A percentile compares a stretch with the other conserved stretches of the same genome.
These are phyloP conservation scores for Diversispora epigaea DNA, from an alignment of 192 early-diverging fungal species.

Conservation along the genomic window DNA sequence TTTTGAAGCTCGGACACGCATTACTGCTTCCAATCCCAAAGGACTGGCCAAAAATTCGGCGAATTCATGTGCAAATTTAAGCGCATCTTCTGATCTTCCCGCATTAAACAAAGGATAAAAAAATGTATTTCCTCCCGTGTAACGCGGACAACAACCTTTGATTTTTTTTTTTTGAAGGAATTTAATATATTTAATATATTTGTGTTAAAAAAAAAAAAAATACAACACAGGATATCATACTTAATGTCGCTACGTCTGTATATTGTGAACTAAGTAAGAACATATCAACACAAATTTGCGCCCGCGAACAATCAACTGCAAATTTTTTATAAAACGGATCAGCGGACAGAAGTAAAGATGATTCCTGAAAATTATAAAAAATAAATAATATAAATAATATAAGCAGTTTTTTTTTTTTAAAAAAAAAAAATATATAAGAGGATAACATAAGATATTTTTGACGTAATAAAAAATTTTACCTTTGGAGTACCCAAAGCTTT, in stretches of 20 bases:
- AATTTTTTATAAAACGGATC: constrained; percentile 87
- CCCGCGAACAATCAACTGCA: constrained; percentile 87
- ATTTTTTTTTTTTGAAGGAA: constrained; percentile 16
- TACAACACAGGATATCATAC: constrained; percentile 42
- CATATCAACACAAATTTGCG: constrained; percentile 87
- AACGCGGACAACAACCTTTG: constrained; percentile 69
- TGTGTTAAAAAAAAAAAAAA: not conserved
- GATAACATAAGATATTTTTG: not conserved
- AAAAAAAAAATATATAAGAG: too few relatives aligned
- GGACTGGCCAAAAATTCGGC: constrained; percentile 73
- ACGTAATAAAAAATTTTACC: constrained; percentile 35
- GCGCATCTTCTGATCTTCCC: constrained; percentile 74
- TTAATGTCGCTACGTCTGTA: constrained; percentile 85
- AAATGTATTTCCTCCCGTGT: constrained; percentile 86
- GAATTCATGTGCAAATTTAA: constrained; percentile 84
- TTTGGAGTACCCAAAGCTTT: constrained; percentile 88
- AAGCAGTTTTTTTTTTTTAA: too few relatives aligned
- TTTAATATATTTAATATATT: constrained; percentile 3
- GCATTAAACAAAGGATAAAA: constrained; percentile 91
- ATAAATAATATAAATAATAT: not conserved
- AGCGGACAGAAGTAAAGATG: constrained; percentile 77
- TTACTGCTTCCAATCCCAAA: constrained; percentile 87
- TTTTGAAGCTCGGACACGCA: constrained; percentile 88
- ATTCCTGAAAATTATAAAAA: constrained; percentile 55
- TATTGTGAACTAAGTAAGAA: constrained; percentile 84